Percentiles rank a stretch among this genome's conserved stretches.
phyloP scores from a whole-genome alignment of 345 rosid species.

The Lepidium sativum region DNA sequence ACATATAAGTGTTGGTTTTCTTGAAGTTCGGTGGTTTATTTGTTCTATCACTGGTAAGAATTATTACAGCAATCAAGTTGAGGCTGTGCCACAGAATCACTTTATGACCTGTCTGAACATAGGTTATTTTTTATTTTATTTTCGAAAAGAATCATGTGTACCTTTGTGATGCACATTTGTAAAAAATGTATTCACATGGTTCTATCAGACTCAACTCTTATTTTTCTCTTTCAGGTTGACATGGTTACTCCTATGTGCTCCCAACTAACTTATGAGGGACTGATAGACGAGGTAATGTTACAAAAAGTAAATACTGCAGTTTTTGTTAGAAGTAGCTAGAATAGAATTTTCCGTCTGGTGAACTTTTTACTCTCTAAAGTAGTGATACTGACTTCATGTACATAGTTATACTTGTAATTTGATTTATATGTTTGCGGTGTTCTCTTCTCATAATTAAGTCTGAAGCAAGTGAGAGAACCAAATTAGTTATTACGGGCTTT shows the following conservation, averaged over 20 bases:
- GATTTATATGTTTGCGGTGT: neutral
- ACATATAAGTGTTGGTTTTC: neutral
- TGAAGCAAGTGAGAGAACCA: slow-evolving; percentile 1
- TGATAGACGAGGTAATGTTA: slow-evolving; percentile 74
- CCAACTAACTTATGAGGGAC: slow-evolving; percentile 92
- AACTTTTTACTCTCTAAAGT: neutral
- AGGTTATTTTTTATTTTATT: neutral
- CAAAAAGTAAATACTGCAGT: neutral
- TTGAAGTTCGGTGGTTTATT: neutral
- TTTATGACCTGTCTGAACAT: neutral
- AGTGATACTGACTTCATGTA: neutral
- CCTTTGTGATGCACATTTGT: neutral
- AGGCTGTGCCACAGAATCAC: neutral
- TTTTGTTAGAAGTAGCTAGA: slow-evolving; percentile 1
- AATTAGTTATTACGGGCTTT: neutral
- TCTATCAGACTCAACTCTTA: neutral
- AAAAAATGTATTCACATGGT: neutral
- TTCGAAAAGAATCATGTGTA: neutral
- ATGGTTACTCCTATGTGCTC: slow-evolving; percentile 93
- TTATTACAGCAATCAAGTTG: neutral
- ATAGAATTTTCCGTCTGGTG: neutral
- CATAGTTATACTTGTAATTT: neutral
- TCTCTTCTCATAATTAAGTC: neutral
- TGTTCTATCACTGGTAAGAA: neutral
- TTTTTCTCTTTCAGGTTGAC: slow-evolving; percentile 60